These are phyloP conservation scores for Alternaria tenuissima DNA, from an alignment of 2,329 filamentous ascomycete genomes.

Conservation along the genomic window DNA sequence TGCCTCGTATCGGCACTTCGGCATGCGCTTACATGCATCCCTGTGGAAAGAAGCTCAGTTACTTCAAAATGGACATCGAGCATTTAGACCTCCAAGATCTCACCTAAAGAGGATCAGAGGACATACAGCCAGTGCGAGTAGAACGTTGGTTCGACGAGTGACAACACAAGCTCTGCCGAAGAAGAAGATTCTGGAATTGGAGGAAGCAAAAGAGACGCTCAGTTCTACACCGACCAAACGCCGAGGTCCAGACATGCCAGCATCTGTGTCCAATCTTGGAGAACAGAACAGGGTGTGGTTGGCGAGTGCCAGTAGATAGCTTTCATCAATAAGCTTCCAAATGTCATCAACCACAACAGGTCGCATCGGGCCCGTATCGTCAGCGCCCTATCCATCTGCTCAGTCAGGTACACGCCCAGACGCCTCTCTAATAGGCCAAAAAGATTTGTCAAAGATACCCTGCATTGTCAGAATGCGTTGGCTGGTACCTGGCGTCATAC, in stretches of 20 bases:
- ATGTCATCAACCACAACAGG: not conserved
- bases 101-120: not conserved
- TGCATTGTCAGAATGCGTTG: conserved; percentile 3
- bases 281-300: not conserved
- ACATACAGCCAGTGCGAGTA: not conserved
- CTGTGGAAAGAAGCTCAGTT: not conserved
- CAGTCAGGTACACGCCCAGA: conserved; percentile 11
- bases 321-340: not conserved
- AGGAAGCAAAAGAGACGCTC: not conserved
- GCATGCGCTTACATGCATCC: conserved; percentile 4
- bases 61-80: not conserved
- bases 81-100: not conserved
- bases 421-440: conserved; percentile 15
- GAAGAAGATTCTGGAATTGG: not conserved
- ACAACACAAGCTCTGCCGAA: not conserved
- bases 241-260: not conserved
- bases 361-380: not conserved
- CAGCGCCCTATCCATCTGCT: not conserved
- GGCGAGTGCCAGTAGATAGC: not conserved
- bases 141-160: not conserved
- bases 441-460: conserved; percentile 27
- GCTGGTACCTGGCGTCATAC: conserved; percentile 24
- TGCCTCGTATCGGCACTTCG: conserved; percentile 16
- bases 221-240: not conserved
- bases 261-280: not conserved